Evolutionary conservation across 805 yeast genomes (phyloP).

Genomic region (Wickerhamomyces kurtzmanii): DNA sequence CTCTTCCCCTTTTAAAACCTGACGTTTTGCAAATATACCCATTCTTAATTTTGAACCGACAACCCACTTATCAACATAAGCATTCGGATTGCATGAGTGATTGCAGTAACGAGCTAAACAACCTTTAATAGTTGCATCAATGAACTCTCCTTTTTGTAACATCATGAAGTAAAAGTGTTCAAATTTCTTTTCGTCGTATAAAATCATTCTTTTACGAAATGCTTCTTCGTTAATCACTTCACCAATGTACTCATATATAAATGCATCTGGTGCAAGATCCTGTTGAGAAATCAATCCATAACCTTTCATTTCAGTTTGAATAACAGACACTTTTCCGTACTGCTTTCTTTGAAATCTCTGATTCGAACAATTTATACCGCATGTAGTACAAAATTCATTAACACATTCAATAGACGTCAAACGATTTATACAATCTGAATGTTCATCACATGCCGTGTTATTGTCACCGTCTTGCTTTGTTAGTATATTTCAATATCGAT

Average conservation of each 20-base stretch:
- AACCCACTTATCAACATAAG: conserved; percentile 95
- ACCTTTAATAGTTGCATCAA: conserved; percentile 90
- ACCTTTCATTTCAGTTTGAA: conserved; percentile 78
- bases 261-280: conserved; percentile 49
- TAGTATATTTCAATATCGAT: too few species aligned
- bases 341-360: conserved; percentile 77
- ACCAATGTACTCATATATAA: conserved; percentile 88
- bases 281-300: conserved; percentile 75
- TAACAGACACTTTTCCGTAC: conserved; percentile 72
- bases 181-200: conserved; percentile 58
- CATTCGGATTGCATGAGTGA: conserved; percentile 93
- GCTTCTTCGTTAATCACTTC: conserved; percentile 78
- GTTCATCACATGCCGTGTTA: conserved; percentile 70
- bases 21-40: conserved; percentile 88
- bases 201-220: conserved; percentile 67
- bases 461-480: conserved; percentile 29
- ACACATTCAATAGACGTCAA: conserved; percentile 89
- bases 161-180: conserved; percentile 93
- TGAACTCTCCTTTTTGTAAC: conserved; percentile 86
- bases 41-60: conserved; percentile 82
- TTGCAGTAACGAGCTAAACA: conserved; percentile 86
- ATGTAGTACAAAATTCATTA: conserved; percentile 47
- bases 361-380: conserved; percentile 77
- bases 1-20: conserved; percentile 72
- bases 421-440: conserved; percentile 85